Base-by-base conservation (phyloP, 805 yeast genomes). In the Kazachstania africana region DNA sequence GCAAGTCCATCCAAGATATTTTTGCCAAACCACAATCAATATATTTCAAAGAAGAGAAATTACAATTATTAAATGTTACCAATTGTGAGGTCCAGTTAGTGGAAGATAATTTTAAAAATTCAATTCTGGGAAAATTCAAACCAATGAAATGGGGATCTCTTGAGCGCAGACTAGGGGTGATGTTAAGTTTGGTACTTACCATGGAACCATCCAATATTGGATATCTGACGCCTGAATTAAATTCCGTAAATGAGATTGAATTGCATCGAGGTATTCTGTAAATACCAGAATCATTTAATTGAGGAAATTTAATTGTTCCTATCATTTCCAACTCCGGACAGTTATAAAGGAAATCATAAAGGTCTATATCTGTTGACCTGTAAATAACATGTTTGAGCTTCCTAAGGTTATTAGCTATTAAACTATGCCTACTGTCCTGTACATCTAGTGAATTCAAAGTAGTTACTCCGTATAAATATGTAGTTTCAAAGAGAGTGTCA, bases 221-320 rank as follows among this genome's bases (percentile, higher is more conserved):
- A 18, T 42, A 39, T 13, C 29, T 34, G 3, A 35, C 31, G 13
- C 38, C 35, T n/a, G 37, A 30, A 27, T 43, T 41, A 19, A 26
- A 43, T 21, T 47, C 43, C 8, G 40, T 38, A n/a, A 51, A 32
- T 5, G 42, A 31, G 1, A 51, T 38, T 12, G 28, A 24, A 9
- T 45, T 40, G 35, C 54, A 48, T 10, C 29, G 25, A 2, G 57
- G 55, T 13, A 51, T 28, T 25, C 12, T 36, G 24, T 36, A 47
- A 2, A 27, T 24, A 3, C 24, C 15, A 20, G 35, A 31, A 6
- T 12, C 28, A 4, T 27, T 29, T 12, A 32, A 24, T 1, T 36
- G 13, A 4, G 53, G 53, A 26, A 43, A 45, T 18, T 43, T 46
- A 28, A 39, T 37, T 4, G 42, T 38, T 13, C 36, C 44, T 13